Evolutionary conservation across 345 rosid genomes (phyloP), one percentile per base, ranked within the genome.

Genomic region (Nasturtium officinale): DNA sequence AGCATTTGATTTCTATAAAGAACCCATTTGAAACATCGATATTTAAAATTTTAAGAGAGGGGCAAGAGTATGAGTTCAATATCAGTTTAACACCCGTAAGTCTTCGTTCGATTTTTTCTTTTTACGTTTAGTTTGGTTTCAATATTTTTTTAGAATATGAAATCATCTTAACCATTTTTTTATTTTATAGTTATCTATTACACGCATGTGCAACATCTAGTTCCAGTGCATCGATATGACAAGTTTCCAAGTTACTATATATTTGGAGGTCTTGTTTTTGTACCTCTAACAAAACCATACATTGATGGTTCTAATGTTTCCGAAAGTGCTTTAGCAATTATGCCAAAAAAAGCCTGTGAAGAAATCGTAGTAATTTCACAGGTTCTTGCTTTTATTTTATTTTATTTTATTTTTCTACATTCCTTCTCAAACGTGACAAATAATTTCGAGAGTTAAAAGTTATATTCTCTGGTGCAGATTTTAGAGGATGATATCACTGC

Each of bases 1-100:
- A 86, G 77, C 89, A 87, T 69, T 73, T 90, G 82, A 86, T 86
- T 71, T 85, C 93, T 32, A 85, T 87, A 89, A 90, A 90, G 84
- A 90, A 86, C 80, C 85, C 88, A 28, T 61, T 78, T 47, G 91
- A 87, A 69, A 83, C 77, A 7, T 83, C 85, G 17, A 13, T 74
- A 57, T 11, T 87, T 30, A 77, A 80, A 72, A 82, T 88, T 25
- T 73, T 86, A 75, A 84, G 91, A 81, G 86, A 78, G 61, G 85
- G 85, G n/a, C 62, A 77, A 74, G 83, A 84, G 69, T 76, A 79
- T 45, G 91, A 82, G 70, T 80, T 88, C 76, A 73, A 65, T 30
- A 67, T 86, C 61, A 72, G 77, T 56, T 43, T 86, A 51, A 77
- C 61, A 62, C 87, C 88, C 47, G 91, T 87, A 82, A 82, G 88